Evolutionary conservation across 495 filamentous ascomycete species (phyloP), one percentile per base, ranked within the genome.

Genomic region (Cercophora samala): DNA sequence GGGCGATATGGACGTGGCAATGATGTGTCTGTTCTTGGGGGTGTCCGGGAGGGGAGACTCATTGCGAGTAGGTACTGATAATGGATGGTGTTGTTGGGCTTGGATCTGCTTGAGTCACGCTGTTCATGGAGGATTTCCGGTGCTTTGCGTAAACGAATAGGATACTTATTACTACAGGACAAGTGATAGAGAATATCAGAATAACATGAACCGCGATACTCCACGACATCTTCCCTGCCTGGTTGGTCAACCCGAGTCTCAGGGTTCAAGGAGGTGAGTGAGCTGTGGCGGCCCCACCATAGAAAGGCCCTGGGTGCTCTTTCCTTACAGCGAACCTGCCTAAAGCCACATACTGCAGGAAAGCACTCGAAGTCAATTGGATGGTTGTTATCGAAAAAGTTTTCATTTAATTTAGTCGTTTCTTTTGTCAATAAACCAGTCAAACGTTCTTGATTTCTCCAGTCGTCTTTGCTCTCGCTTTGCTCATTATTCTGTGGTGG

Each of bases 401-500:
- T 32, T 8, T 32, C 8, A 8, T 32, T 32, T 32, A 32, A 32
- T 32, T 32, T 4, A 32, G 8, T 32, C 8, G 9, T 46, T 5
- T 4, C 3, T 58, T 58, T 58, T 21, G 8, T 58, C 0, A 17
- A 58, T 58, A 58, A 21, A 58, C 4, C 5, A 21, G 4, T 21
- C 15, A n/a, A 58, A 58, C 1, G 19, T 4, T 15, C 17, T 21
- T 58, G 23, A 3, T 22, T 58, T 58, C 1, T 11, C 18, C 8
- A 58, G 21, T 0, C 11, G 15, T 9, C 8, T 46, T 46, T 46
- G 37, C 37, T 11, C 37, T 13, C 3, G 37, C 9, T 17, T 11
- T 46, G 37, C 37, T 11, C 37, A 46, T 46, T 68, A 61, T 68
- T 65, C 26, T 68, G 63, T 65, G 61, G 62, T 52, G 63, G 66